Base-by-base conservation (phyloP, 2,329 filamentous ascomycete genomes). In the Xylaria digitata region DNA sequence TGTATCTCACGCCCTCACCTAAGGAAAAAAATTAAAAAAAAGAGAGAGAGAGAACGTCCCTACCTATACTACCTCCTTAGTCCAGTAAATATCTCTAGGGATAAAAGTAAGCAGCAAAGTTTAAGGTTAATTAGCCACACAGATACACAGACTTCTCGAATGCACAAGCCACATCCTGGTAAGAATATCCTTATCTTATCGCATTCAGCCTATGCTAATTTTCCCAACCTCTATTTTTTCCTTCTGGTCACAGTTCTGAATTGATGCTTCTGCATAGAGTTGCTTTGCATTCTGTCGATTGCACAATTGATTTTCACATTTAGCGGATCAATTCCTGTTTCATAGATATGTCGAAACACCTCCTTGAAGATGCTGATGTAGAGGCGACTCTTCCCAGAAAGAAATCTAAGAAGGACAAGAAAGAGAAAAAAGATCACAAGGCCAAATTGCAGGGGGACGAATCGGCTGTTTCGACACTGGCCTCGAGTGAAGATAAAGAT, bases 351-450 rank as follows among this genome's bases (percentile, higher is more conserved):
- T 78, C 76, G 37, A 78, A 78, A 61, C 76, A 75, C 54, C 65
- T 66, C 9, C 71, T 78, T 37, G 75, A 77, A 62, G 75, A 77
- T 56, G 74, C 69, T 65, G 76, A 76, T 19, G 73, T 74, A 61
- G 76, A 75, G 50, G 72, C 68, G 9, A 65, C 67, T n/a, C 45
- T 77, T 15, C 69, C 76, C 37, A 75, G 75, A 59, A 82, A 82
- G 73, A 82, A 81, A 74, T 79, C 80, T 23, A 80, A 81, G 73
- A 80, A 80, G 71, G 74, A 77, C 26, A 78, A 79, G 72, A 77
- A 76, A 64, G 75, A 78, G 30, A 77, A 77, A 66, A 75, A 75
- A 50, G 70, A 73, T 48, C 74, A 73, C 58, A 74, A 77, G 63
- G 72, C 75, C 58, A 76, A 77, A 66, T 66, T 72, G 54, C 70